Base-by-base conservation (phyloP, 169 alveolate species). In the Plasmodium knowlesi region DNA sequence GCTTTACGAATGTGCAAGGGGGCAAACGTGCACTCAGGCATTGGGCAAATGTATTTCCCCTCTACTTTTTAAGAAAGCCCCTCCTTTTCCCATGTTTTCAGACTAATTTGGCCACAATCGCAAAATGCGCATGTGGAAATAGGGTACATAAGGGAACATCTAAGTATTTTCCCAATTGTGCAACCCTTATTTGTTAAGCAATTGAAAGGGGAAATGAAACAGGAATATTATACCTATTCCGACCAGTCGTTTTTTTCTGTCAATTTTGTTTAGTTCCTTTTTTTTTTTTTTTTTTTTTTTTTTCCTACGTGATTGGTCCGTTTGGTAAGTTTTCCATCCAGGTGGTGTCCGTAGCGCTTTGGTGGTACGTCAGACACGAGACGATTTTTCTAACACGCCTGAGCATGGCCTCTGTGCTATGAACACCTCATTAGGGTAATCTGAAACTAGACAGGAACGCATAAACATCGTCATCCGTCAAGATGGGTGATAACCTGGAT, bases 401-500 rank as follows among this genome's bases (percentile, higher is more conserved):
- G n/a, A 67, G 32, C 5, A 19, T 19, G 12, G 32, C 34, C 12
- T 61, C 34, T 61, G 74, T 2, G 32, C 0, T 8, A 0, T 19
- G 32, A 61, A 34, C 74, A 8, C 34, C 74, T 19, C 74, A 25
- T 8, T n/a, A 22, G 30, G 57, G 84, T 8, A 80, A 41, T 80
- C 71, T 46, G 34, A 79, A 30, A 79, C 39, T 41, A 50, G 61
- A 50, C 61, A 12, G 61, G 61, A 16, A 50, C 16, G 54, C 54
- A 43, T 43, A 80, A 57, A 50, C 28, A 22, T 8, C 2, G 34
- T 8, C 22, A 70, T 41, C 54, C 28, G 46, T 22, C 34, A 54
- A n/a, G 16, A 86, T 86, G 93, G 86, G 80, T 14, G 79, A 86
- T 50, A 76, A 46, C 28, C 67, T 86, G 22, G 93, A 86, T 74